Percentiles rank a stretch among this genome's conserved stretches.
Evolutionary conservation across 2,329 filamentous ascomycete species (phyloP).

Genomic region (Scedosporium dehoogii): DNA sequence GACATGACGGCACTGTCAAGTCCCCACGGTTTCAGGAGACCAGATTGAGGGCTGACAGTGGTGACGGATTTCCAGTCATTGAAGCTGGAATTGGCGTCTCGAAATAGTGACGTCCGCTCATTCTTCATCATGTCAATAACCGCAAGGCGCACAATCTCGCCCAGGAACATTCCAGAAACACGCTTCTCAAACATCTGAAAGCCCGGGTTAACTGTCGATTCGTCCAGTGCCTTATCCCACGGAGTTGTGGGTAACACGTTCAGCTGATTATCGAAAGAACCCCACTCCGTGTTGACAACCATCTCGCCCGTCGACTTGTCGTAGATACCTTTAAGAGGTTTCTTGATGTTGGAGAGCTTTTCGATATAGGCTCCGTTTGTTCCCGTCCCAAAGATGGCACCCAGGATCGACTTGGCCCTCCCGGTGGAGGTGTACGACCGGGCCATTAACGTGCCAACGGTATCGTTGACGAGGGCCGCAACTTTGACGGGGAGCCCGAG

Average conservation of each 20-base stretch:
- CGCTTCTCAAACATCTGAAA: constrained; percentile 99
- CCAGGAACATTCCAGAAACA: constrained; percentile 95
- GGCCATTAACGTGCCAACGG: constrained; percentile 94
- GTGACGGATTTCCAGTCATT: constrained; percentile 65
- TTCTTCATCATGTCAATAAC: constrained; percentile 64
- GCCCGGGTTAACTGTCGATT: constrained; percentile 77
- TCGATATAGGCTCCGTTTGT: constrained; percentile 98
- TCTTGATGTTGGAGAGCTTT: constrained; percentile 77
- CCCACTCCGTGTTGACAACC: constrained; percentile 98
- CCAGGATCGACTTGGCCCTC: constrained; percentile 78
- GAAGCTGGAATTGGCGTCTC: constrained; percentile 59
- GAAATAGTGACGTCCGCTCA: constrained; percentile 60
- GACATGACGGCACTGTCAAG: constrained; percentile 88
- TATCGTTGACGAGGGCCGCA: constrained; percentile 95
- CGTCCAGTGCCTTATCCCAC: constrained; percentile 73
- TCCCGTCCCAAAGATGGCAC: constrained; percentile 93
- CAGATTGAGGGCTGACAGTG: constrained; percentile 52
- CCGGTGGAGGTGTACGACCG: constrained; percentile 89
- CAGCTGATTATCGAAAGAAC: constrained; percentile 91
- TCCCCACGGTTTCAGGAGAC: constrained; percentile 73
- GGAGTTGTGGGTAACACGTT: constrained; percentile 76
- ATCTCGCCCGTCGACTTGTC: constrained; percentile 80
- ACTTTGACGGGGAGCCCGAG: constrained; percentile 83
- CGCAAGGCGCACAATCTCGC: constrained; percentile 78
- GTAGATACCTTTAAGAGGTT: constrained; percentile 59